These are phyloP conservation scores for Drechslera avenae DNA, from an alignment of 2,329 filamentous ascomycete species.

Conservation along the genomic window DNA sequence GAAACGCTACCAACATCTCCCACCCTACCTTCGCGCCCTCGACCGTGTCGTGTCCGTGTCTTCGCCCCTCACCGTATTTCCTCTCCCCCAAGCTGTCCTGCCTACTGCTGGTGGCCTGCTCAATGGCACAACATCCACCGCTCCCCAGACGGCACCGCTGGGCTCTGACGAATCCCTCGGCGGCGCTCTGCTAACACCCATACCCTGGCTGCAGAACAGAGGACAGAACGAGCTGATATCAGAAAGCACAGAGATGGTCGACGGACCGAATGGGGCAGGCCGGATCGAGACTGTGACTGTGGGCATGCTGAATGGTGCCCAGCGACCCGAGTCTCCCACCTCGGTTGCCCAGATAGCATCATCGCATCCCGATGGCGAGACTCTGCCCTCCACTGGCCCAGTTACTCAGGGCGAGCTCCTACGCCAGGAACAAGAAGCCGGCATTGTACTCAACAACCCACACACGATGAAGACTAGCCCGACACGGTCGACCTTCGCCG, in stretches of 20 bases:
- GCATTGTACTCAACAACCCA: conserved; percentile 68
- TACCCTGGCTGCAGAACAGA: conserved; percentile 74
- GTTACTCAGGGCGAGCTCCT: conserved; percentile 80
- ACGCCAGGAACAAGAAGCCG: conserved; percentile 83
- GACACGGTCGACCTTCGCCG: conserved; percentile 34
- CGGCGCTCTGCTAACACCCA: conserved; percentile 89
- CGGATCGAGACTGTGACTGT: conserved; percentile 82
- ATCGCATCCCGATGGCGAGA: conserved; percentile 43
- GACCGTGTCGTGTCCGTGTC: conserved; percentile 91
- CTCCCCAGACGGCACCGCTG: conserved; percentile 51
- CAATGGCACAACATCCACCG: conserved; percentile 65
- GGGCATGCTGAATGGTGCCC: conserved; percentile 55
- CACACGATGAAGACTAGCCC: conserved; percentile 35
- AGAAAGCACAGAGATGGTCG: conserved; percentile 78
- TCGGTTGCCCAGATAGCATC: conserved; percentile 37
- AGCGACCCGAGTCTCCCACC: conserved; percentile 18
- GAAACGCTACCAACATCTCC: conserved; percentile 78
- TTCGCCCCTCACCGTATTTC: conserved; percentile 79
- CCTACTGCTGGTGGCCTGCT: conserved; percentile 55
- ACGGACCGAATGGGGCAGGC: conserved; percentile 78
- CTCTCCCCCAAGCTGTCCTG: conserved; percentile 70
- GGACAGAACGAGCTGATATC: conserved; percentile 67
- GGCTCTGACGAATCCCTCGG: conserved; percentile 89
- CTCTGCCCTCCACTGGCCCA: conserved; percentile 43
- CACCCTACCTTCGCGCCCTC: conserved; percentile 86